phyloP scores from a whole-genome alignment of 2,329 filamentous ascomycete genomes.

The Colletotrichum sp. region DNA sequence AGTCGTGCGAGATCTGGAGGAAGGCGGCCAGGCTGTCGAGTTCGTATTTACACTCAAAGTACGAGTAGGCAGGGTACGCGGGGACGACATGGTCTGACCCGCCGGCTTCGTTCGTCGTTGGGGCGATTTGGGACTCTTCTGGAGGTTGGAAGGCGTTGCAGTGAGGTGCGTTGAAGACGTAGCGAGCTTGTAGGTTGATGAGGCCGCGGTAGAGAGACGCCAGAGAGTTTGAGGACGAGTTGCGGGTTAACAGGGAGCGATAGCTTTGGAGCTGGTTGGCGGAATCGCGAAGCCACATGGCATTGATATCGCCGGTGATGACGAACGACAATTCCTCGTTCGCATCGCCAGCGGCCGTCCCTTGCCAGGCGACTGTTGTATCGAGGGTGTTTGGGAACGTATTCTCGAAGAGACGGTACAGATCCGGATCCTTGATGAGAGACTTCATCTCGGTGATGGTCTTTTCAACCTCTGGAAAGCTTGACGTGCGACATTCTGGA shows the following conservation, averaged over 20 bases:
- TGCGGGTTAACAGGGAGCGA: slow-evolving; percentile 64
- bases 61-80: slow-evolving; percentile 69
- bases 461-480: slow-evolving; percentile 76
- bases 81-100: slow-evolving; percentile 55
- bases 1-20: slow-evolving; percentile 80
- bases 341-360: slow-evolving; percentile 58
- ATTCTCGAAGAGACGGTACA: slow-evolving; percentile 75
- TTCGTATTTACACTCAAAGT: slow-evolving; percentile 95
- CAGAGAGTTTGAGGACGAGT: slow-evolving; percentile 58
- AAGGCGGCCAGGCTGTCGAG: slow-evolving; percentile 90
- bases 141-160: slow-evolving; percentile 97
- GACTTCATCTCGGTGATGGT: slow-evolving; percentile 73
- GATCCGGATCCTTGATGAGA: slow-evolving; percentile 77
- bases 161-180: slow-evolving; percentile 74
- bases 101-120: slow-evolving; percentile 59
- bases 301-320: slow-evolving; percentile 88
- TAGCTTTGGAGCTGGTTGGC: slow-evolving; percentile 82
- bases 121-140: slow-evolving; percentile 69
- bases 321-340: slow-evolving; percentile 72
- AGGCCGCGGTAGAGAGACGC: slow-evolving; percentile 75
- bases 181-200: slow-evolving; percentile 78
- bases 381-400: slow-evolving; percentile 78
- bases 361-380: slow-evolving; percentile 74
- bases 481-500: slow-evolving; percentile 80
- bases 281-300: slow-evolving; percentile 92